Conservation (phyloP, 129 eudicot genomes). For the Centrapalus pauciflorus region DNA sequence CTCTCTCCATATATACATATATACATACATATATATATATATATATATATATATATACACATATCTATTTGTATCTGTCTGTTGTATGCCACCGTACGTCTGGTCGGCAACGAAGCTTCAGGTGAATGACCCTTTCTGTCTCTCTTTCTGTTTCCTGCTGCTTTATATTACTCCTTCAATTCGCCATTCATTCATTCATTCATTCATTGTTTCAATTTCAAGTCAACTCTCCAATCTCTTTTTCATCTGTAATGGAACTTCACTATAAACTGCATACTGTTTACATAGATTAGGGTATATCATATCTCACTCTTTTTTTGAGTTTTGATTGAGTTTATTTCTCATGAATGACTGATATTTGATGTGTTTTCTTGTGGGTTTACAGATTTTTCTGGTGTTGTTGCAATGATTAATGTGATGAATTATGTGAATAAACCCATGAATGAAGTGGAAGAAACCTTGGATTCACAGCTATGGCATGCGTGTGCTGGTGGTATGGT, state of each 20-base stretch:
- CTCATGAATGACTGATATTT: background rate
- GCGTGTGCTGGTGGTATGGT: conserved; percentile 96
- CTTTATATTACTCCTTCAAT: background rate
- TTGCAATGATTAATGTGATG: conserved; percentile 52
- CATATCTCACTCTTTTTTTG: background rate
- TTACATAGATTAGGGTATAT: conserved; percentile 6
- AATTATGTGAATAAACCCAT: conserved; percentile 41
- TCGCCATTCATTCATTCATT: background rate
- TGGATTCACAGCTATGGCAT: conserved; percentile 91
- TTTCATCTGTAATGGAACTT: conserved; percentile 4
- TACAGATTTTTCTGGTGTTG: conserved; percentile 4
- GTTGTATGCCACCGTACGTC: conserved; percentile 38
- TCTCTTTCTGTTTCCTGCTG: background rate
- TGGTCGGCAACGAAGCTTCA: conserved; percentile 53
- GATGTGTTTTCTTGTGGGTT: background rate
- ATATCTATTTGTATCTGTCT: conserved; percentile 24
- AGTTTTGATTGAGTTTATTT: background rate
- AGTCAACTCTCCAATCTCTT: conserved; percentile 15
- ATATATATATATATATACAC: background rate
- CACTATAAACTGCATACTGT: conserved; percentile 5
- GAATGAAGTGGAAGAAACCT: conserved; percentile 52
- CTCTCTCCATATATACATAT: background rate
- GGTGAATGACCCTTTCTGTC: conserved; percentile 37
- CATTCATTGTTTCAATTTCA: conserved; percentile 2
- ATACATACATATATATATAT: background rate